phyloP scores from a whole-genome alignment of 441 rosid species.

The Euphorbia schlechtendalii region DNA sequence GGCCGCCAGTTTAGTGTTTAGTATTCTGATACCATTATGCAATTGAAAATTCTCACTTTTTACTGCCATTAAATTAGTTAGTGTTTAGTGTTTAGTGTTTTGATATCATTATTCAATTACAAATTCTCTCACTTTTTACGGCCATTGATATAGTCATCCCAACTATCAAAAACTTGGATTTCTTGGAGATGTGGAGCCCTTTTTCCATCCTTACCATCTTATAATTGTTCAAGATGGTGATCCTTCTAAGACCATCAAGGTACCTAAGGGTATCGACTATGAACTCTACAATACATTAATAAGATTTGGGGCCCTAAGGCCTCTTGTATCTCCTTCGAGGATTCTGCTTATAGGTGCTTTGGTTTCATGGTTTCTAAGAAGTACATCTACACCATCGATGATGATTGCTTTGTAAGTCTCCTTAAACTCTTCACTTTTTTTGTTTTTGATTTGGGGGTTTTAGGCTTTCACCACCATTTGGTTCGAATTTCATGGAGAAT shows the following conservation, averaged over 20 bases:
- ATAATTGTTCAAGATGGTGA: slow-evolving; percentile 89
- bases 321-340: slow-evolving; percentile 87
- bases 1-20: too few species aligned
- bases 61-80: too few species aligned
- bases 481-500: background rate
- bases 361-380: slow-evolving; percentile 89
- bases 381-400: slow-evolving; percentile 82
- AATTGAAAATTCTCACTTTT: too few species aligned
- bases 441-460: background rate
- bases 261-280: slow-evolving; percentile 48
- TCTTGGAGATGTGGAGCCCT: slow-evolving; percentile 29
- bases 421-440: too few species aligned
- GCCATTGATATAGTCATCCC: too few species aligned
- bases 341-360: slow-evolving; percentile 86
- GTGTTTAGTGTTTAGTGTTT: too few species aligned
- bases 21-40: too few species aligned
- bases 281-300: slow-evolving; percentile 82
- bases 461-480: background rate
- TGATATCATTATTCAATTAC: too few species aligned
- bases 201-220: slow-evolving; percentile 65
- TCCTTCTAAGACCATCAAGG: slow-evolving; percentile 39
- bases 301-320: slow-evolving; percentile 79
- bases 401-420: slow-evolving; percentile 78
- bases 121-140: too few species aligned
- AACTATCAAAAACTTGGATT: background rate